Evolutionary conservation across 495 filamentous ascomycete genomes (phyloP).

Genomic region (Neurospora sp.): DNA sequence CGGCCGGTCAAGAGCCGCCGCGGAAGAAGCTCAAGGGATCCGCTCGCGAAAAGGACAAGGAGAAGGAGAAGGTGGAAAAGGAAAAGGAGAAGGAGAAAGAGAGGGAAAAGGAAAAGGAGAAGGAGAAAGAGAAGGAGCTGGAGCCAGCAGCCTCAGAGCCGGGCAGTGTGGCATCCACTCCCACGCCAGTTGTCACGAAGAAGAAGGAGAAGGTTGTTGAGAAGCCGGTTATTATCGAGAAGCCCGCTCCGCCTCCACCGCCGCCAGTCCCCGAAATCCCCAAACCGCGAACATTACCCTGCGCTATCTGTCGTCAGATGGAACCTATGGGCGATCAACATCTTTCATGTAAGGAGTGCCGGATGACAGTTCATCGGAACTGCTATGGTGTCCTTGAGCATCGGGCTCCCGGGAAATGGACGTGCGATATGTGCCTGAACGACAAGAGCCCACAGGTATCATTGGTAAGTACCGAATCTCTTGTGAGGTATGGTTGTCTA

Average conservation of each 20-base stretch:
- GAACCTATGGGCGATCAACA: slow-evolving; percentile 63
- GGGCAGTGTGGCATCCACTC: slow-evolving; percentile 10
- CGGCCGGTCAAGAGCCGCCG: slow-evolving; percentile 28
- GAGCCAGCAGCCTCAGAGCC: slow-evolving; percentile 35
- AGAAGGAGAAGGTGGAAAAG: slow-evolving; percentile 23
- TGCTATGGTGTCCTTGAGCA: slow-evolving; percentile 79
- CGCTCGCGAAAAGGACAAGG: slow-evolving; percentile 14
- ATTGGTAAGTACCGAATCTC: slow-evolving; percentile 47
- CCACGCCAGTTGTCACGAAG: slow-evolving; percentile 35
- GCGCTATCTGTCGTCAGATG: slow-evolving; percentile 70
- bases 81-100: slow-evolving; percentile 42
- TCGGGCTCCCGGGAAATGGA: slow-evolving; percentile 71
- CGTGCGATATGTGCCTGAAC: slow-evolving; percentile 92
- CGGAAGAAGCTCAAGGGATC: slow-evolving; percentile 45
- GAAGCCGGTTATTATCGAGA: slow-evolving; percentile 16
- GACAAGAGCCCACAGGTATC: slow-evolving; percentile 81
- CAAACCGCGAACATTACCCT: slow-evolving; percentile 67
- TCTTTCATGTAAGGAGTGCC: slow-evolving; percentile 72
- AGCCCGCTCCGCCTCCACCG: slow-evolving; percentile 27
- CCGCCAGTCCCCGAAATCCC: slow-evolving; percentile 62
- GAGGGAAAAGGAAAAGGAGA: slow-evolving; percentile 3
- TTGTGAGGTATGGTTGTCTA: background rate
- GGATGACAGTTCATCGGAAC: slow-evolving; percentile 82
- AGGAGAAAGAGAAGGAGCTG: slow-evolving; percentile 26
- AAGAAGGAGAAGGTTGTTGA: slow-evolving; percentile 58